phyloP scores from a whole-genome alignment of 2,329 filamentous ascomycete genomes.

The Blumeria hordei region DNA sequence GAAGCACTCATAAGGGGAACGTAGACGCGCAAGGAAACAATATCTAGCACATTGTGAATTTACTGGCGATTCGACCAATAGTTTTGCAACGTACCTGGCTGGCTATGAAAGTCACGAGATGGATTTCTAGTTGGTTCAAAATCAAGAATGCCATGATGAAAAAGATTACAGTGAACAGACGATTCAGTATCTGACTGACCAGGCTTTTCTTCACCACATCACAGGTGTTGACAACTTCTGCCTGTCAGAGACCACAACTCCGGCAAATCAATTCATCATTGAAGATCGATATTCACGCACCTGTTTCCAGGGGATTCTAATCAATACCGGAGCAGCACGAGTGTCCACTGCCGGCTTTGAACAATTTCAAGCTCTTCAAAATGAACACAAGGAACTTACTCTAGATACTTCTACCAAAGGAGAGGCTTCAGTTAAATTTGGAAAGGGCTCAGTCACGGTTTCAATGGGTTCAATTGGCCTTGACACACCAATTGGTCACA shows the following conservation, averaged over 20 bases:
- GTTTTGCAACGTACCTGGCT: not conserved
- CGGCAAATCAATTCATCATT: not conserved
- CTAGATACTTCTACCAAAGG: not conserved
- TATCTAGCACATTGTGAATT: not conserved
- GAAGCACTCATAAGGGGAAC: not conserved
- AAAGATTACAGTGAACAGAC: not conserved
- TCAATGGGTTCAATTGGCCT: not conserved
- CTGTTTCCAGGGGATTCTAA: not conserved
- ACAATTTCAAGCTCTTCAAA: not conserved
- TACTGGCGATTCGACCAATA: not conserved
- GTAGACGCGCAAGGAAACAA: not conserved
- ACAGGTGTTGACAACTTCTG: not conserved
- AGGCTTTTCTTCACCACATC: not conserved
- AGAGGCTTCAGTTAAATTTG: not conserved
- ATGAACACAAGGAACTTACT: not conserved
- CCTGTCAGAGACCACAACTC: not conserved
- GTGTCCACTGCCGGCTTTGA: not conserved
- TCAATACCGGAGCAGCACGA: not conserved
- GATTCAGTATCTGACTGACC: not conserved
- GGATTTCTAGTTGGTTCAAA: not conserved
- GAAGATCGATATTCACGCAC: not conserved
- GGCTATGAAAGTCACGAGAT: not conserved
- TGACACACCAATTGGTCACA: not conserved
- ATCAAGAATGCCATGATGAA: not conserved
- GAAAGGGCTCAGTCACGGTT: not conserved